Conservation (phyloP, 257 asterid genomes). For the Misopates orontium region DNA sequence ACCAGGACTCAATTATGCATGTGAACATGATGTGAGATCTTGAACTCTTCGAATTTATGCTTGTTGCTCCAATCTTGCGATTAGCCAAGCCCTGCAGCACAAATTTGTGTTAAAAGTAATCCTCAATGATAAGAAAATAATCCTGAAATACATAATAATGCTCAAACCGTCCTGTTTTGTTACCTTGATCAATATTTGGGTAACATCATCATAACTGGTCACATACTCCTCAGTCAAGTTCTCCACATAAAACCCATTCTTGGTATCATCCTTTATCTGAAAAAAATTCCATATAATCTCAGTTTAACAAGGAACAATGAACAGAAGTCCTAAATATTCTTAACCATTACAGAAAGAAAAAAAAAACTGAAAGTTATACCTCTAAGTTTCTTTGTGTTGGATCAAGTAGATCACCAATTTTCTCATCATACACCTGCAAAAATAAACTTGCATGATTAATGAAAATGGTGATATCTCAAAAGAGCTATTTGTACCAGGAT, state of each 20-base stretch:
- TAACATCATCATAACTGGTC: slow-evolving; percentile 74
- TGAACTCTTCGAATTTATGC: slow-evolving; percentile 91
- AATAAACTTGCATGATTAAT: slow-evolving; percentile 14
- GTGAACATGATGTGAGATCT: slow-evolving; percentile 91
- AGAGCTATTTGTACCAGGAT: too few relatives aligned
- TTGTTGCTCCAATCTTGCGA: slow-evolving; percentile 85
- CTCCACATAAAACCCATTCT: slow-evolving; percentile 85
- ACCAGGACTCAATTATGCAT: slow-evolving; percentile 91
- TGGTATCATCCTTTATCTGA: slow-evolving; percentile 83
- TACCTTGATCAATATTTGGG: slow-evolving; percentile 86
- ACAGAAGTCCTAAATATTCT: background rate
- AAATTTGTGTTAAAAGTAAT: slow-evolving; percentile 4
- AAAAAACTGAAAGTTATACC: slow-evolving; percentile 42
- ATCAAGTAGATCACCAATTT: slow-evolving; percentile 91
- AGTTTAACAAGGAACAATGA: slow-evolving; percentile 1
- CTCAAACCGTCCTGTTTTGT: slow-evolving; percentile 10
- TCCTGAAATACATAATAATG: background rate
- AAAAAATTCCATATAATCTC: slow-evolving; percentile 20
- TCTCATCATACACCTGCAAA: slow-evolving; percentile 77
- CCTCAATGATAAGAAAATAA: background rate
- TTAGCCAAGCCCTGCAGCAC: slow-evolving; percentile 80
- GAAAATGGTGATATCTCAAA: background rate
- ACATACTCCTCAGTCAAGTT: slow-evolving; percentile 91
- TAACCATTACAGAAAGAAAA: slow-evolving; percentile 8
- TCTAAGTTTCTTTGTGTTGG: slow-evolving; percentile 75